Base-by-base conservation (phyloP, 2,329 filamentous ascomycete species). In the Proliferodiscus dingleyae region DNA sequence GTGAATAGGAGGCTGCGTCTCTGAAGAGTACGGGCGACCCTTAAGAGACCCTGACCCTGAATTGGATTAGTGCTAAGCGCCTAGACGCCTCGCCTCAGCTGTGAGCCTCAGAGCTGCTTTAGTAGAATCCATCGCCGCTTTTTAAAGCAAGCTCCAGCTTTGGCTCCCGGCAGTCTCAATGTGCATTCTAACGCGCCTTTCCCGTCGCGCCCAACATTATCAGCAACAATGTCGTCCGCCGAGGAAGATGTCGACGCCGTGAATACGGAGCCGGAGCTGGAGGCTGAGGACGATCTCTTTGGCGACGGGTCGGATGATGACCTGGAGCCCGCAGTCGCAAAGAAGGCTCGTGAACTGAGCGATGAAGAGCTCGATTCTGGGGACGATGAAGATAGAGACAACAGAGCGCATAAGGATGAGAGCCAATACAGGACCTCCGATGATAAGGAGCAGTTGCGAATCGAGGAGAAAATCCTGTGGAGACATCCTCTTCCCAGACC, bases 401-500 rank as follows among this genome's bases (percentile, higher is more conserved):
- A 89, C 58, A 77, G 81, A 52, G 75, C 77, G 18, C 67, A 36
- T 8, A 43, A 49, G 6, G 43, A 44, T 36, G 41, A 26, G 47
- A 50, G 22, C 46, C 40, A 3, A 69, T 72, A 36, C 69, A 73
- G 5, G 66, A 69, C 8, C 70, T 15, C 71, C 11, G 69, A 72
- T 41, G 65, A 64, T 7, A 29, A 28, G 51, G 52, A 51, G 63
- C 72, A 53, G 76, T 75, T 53, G 4, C 70, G 78, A 42, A 74
- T 86, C 43, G 75, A 81, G 67, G 80, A 81, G 41, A 71, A 83
- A 37, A 76, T 79, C 37, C 69, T 89, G 37, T 81, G 77, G 58
- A 77, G 86, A 37, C 87, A 90, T 63, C 74, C 79, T 41, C 70
- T 83, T 11, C 87, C 87, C 11, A 83, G 85, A 59, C 76, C 84